Evolutionary conservation across 257 asterid genomes (phyloP).

Genomic region (Handroanthus guayacan): DNA sequence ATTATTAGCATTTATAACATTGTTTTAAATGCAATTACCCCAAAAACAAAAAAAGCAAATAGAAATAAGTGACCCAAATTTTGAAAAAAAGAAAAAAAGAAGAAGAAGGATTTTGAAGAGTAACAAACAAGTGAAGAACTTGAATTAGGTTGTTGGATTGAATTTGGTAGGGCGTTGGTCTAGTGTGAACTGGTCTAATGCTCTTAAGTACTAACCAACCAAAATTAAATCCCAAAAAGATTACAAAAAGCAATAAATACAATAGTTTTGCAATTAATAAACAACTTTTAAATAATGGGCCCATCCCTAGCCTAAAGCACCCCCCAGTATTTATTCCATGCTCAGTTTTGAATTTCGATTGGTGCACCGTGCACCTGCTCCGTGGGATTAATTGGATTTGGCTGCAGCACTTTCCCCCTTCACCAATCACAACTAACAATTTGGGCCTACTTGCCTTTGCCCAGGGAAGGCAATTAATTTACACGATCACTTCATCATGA

Average conservation of each 20-base stretch:
- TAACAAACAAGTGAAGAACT: background rate
- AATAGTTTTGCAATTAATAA: background rate
- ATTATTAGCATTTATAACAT: conserved; percentile 34
- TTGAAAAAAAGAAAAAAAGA: background rate
- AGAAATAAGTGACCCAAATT: too few relatives aligned
- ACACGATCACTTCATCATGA: conserved; percentile 13
- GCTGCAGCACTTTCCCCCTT: conserved; percentile 31
- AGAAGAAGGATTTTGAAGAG: too few relatives aligned
- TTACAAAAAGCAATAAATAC: background rate
- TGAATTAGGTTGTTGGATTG: conserved; percentile 11
- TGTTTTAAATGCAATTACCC: background rate
- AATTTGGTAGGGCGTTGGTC: conserved; percentile 3
- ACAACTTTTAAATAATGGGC: conserved; percentile 8
- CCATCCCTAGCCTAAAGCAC: conserved; percentile 24
- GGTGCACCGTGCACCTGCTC: conserved; percentile 24
- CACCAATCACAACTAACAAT: conserved; percentile 40
- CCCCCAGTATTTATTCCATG: conserved; percentile 1
- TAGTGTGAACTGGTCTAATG: background rate
- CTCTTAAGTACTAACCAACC: conserved; percentile 30
- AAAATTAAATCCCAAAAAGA: background rate
- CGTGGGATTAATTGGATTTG: conserved; percentile 10
- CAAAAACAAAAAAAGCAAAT: background rate
- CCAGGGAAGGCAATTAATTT: conserved; percentile 21
- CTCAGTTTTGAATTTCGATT: background rate
- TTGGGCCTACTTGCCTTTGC: conserved; percentile 23